A percentile compares a stretch with the other conserved stretches of the same genome.
Evolutionary conservation across 352 stramenopile species (phyloP).

Genomic region (Pythium inflatum): DNA sequence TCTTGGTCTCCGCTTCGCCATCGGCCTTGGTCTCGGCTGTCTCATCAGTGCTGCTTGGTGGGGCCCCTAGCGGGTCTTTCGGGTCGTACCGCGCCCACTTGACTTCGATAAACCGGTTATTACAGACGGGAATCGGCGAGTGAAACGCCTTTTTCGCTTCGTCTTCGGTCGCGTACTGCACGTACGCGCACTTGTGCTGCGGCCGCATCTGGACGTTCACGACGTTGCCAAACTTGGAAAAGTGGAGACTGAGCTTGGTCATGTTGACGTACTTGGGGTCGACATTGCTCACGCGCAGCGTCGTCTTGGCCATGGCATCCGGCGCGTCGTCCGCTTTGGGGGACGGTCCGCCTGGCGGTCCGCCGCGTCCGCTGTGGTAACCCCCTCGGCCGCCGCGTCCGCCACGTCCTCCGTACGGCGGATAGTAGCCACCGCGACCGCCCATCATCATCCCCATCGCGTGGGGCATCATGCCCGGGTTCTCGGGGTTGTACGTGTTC

Average conservation of each 20-base stretch:
- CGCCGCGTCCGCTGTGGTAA: constrained; percentile 41
- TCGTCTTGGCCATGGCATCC: constrained; percentile 53
- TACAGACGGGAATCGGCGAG: constrained; percentile 86
- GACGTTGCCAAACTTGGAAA: constrained; percentile 88
- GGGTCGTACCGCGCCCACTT: constrained; percentile 87
- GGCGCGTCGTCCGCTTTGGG: neutral
- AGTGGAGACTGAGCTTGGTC: constrained; percentile 86
- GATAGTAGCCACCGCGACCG: constrained; percentile 49
- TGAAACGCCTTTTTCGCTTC: constrained; percentile 87
- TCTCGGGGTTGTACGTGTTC: constrained; percentile 66
- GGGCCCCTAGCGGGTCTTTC: constrained; percentile 65
- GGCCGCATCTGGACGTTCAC: constrained; percentile 90
- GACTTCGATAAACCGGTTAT: constrained; percentile 90
- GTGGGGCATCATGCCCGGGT: constrained; percentile 46
- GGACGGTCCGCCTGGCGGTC: constrained; percentile 41
- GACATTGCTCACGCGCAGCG: constrained; percentile 83
- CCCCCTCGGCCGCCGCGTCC: constrained; percentile 33
- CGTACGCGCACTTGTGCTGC: constrained; percentile 78
- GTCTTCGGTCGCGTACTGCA: constrained; percentile 84
- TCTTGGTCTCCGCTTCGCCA: neutral
- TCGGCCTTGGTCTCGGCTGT: constrained; percentile 37
- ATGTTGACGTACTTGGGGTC: constrained; percentile 90
- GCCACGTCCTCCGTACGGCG: constrained; percentile 39
- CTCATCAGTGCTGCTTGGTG: constrained; percentile 43
- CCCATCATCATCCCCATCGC: constrained; percentile 73